Evolutionary conservation across 129 eudicot species (phyloP).

Genomic region (Centaurea solstitialis): DNA sequence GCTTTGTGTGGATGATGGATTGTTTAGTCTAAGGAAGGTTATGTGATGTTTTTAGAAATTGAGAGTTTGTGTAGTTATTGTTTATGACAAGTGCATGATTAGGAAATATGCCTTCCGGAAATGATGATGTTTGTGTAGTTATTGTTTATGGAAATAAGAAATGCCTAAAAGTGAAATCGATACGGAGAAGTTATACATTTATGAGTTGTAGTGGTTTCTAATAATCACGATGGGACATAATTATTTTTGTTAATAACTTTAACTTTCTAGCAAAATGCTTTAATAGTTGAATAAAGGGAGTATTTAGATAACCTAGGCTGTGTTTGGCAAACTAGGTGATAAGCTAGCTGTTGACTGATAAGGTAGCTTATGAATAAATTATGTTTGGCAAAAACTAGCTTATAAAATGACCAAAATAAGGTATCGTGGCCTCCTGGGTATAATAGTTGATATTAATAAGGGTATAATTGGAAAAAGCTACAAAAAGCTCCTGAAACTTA

Average conservation of each 20-base stretch:
- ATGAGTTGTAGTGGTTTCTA: constrained; percentile 33
- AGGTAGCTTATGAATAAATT: no score
- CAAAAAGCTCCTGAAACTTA: no score
- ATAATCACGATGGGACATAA: not conserved
- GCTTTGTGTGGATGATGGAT: not conserved
- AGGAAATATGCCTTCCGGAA: not conserved
- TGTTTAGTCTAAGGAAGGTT: not conserved
- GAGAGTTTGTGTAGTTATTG: not conserved
- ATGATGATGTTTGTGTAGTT: not conserved
- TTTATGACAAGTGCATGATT: not conserved
- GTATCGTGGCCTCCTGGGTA: no score
- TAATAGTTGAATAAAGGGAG: not conserved
- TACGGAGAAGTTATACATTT: constrained; percentile 54
- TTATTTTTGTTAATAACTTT: not conserved
- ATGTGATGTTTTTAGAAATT: constrained; percentile 3
- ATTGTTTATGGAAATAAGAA: constrained; percentile 30
- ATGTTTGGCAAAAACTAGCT: no score
- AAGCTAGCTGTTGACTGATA: no score
- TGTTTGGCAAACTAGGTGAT: no score
- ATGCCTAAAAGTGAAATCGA: constrained; percentile 60
- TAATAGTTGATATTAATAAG: no score
- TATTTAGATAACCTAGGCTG: not conserved
- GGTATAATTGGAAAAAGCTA: no score
- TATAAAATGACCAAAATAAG: no score
- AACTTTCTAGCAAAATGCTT: not conserved